phyloP scores from a whole-genome alignment of 345 rosid species.

The Aegle marmelos region DNA sequence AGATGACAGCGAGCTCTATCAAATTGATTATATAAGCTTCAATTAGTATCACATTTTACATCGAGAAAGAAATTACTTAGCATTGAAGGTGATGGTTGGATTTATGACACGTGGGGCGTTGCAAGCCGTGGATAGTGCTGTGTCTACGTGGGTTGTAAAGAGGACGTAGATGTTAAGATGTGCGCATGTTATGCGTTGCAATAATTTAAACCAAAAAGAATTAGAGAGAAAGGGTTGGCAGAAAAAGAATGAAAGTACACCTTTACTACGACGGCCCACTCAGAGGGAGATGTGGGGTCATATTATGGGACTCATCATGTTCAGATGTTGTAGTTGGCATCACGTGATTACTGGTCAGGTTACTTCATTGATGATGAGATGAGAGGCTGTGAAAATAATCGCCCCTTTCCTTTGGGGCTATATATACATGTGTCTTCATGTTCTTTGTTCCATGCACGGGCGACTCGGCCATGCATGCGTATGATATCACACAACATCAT shows the following conservation, averaged over 20 bases:
- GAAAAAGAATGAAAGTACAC: not conserved
- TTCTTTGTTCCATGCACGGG: slow-evolving; percentile 14
- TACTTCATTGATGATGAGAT: not conserved
- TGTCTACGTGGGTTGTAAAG: slow-evolving; percentile 38
- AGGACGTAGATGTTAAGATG: slow-evolving; percentile 16
- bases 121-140: slow-evolving; percentile 45
- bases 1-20: not conserved
- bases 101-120: slow-evolving; percentile 43
- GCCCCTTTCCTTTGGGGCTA: slow-evolving; percentile 3
- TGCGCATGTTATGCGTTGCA: not conserved
- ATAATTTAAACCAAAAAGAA: slow-evolving; percentile 1
- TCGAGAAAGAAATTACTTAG: slow-evolving; percentile 31
- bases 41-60: not conserved
- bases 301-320: not conserved
- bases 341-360: slow-evolving; percentile 20
- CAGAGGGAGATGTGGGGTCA: not conserved
- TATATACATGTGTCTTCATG: slow-evolving; percentile 28
- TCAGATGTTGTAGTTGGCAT: slow-evolving; percentile 10
- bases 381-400: slow-evolving; percentile 10
- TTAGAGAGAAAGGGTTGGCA: not conserved
- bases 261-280: not conserved
- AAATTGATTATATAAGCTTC: no score
- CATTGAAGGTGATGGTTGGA: slow-evolving; percentile 44
- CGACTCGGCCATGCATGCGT: not conserved
- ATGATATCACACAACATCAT: not conserved